Evolutionary conservation across 1,284 basidiomycete genomes (phyloP), one percentile per base, ranked within the genome.

Genomic region (Neolentinus lepideus): DNA sequence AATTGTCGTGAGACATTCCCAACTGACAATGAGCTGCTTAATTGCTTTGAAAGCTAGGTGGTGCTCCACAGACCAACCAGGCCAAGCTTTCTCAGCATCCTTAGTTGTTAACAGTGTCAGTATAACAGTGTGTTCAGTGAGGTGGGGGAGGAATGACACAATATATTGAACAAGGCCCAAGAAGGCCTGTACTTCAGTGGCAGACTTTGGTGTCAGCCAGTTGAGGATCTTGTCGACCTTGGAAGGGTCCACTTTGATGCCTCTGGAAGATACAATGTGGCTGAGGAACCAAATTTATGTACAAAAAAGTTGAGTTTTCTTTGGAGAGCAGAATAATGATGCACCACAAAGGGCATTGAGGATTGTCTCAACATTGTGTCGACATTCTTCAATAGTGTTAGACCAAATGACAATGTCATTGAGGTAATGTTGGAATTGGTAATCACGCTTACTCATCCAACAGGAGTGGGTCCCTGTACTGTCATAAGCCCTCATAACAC

Each of bases 341-440:
- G 62, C 63, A 0, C 22, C 35, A 0, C 57, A 29, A 0, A 72
- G 57, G 0, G 69, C 69, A 0, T 61, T 27, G 3, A 73, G 56
- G 10, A 74, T 66, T 3, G 57, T 25, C n/a, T 21, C 24, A 14
- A 75, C 58, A 54, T 75, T 65, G 0, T 52, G 2, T 0, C 53
- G 27, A 54, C 78, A 75, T 53, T 77, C 70, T 8, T 69, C 67
- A 0, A 71, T 14, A 0, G 60, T 59, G 0, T 70, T 0, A 0
- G 71, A 74, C 68, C 69, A 78, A 38, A 77, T 74, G 31, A 77
- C 62, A 47, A 78, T 76, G 54, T 78, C 67, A 57, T 79, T 73
- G n/a, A n/a, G n/a, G n/a, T n/a, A n/a, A n/a, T n/a, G n/a, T n/a
- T n/a, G n/a, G n/a, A n/a, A n/a, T n/a, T n/a, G n/a, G n/a, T n/a